A percentile compares a stretch with the other conserved stretches of the same genome.
These are phyloP conservation scores for Apiospora rasikravindrae DNA, from an alignment of 2,329 filamentous ascomycete species.

Conservation along the genomic window DNA sequence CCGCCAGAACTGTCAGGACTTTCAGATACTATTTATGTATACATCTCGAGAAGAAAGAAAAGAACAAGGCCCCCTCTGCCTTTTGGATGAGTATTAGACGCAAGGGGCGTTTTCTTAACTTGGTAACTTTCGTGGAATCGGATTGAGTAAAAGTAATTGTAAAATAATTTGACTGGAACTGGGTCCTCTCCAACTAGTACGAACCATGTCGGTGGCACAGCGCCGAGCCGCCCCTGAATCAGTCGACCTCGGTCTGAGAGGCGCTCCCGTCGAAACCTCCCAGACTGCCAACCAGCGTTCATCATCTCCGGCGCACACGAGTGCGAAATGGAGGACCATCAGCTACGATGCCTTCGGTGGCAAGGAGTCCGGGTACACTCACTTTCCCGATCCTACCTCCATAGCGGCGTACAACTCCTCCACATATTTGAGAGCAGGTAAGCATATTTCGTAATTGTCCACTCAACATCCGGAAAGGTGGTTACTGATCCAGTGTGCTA, in stretches of 20 bases:
- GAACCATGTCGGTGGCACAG: conserved; percentile 4
- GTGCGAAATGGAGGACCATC: background rate
- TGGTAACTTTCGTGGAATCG: background rate
- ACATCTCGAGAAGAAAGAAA: background rate
- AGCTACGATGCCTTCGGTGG: background rate
- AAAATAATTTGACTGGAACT: background rate
- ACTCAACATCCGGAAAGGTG: background rate
- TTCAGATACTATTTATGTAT: background rate
- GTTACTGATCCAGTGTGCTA: background rate
- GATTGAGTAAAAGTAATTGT: background rate
- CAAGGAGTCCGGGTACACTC: background rate
- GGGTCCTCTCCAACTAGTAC: background rate
- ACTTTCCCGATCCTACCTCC: conserved; percentile 3
- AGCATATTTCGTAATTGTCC: background rate
- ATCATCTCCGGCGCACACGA: background rate
- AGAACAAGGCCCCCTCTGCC: background rate
- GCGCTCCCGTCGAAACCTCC: background rate
- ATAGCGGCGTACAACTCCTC: conserved; percentile 5
- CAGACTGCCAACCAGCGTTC: background rate
- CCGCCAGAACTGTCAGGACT: background rate
- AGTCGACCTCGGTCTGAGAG: background rate
- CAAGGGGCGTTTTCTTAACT: background rate
- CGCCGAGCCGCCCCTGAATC: conserved; percentile 5
- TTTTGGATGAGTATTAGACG: background rate
- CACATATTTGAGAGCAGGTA: background rate